A percentile compares a stretch with the other conserved stretches of the same genome.
phyloP scores from a whole-genome alignment of 1,284 basidiomycete genomes.

The Trametes versicolor region DNA sequence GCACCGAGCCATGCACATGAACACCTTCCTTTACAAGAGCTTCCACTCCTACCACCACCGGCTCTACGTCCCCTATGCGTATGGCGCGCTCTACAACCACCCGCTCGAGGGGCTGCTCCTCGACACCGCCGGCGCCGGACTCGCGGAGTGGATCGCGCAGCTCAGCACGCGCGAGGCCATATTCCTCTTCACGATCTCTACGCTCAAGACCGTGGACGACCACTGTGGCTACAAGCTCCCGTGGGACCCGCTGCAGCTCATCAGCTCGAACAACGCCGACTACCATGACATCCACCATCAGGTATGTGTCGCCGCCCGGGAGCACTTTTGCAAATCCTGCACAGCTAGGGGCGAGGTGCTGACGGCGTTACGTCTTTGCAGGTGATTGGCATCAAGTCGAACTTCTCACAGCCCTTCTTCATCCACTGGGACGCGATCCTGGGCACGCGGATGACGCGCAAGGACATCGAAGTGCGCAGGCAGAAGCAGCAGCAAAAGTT shows the following conservation, averaged over 20 bases:
- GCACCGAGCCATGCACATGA: conserved; percentile 92
- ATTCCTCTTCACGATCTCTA: conserved; percentile 86
- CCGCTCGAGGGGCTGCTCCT: conserved; percentile 92
- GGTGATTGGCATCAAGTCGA: conserved; percentile 93
- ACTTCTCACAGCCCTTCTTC: conserved; percentile 97
- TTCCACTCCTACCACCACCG: conserved; percentile 97
- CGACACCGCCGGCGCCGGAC: conserved; percentile 84
- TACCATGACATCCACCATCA: conserved; percentile 99
- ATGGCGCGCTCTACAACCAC: conserved; percentile 98
- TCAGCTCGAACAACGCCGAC: conserved; percentile 95
- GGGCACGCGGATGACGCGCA: conserved; percentile 83
- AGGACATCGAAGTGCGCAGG: conserved; percentile 64
- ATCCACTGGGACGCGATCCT: conserved; percentile 87
- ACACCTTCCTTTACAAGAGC: conserved; percentile 91
- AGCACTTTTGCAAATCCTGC: not conserved
- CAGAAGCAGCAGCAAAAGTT: conserved; percentile 39
- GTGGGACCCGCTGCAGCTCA: conserved; percentile 88
- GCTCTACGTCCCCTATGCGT: conserved; percentile 97
- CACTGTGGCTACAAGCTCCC: conserved; percentile 95
- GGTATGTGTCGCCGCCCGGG: conserved; percentile 50
- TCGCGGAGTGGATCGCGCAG: conserved; percentile 77
- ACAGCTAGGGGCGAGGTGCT: not conserved
- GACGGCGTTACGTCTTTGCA: conserved; percentile 44
- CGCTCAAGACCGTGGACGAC: conserved; percentile 96
- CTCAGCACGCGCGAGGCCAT: conserved; percentile 90